These are phyloP conservation scores for Aureobasidium pullulans DNA, from an alignment of 2,329 filamentous ascomycete species.

Conservation along the genomic window DNA sequence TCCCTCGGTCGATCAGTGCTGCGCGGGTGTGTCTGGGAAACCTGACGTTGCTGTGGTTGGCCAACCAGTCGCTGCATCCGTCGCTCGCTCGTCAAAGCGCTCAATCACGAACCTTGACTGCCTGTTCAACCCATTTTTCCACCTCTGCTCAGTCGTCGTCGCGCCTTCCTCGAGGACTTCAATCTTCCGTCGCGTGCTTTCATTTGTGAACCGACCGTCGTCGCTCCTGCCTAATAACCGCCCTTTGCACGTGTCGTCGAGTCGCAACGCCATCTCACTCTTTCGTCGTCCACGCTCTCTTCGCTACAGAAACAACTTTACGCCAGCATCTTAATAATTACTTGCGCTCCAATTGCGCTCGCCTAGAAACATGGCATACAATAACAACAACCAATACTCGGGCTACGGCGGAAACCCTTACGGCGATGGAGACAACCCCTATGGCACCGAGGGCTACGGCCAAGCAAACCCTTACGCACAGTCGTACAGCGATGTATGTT, in stretches of 20 bases:
- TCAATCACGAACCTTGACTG: slow-evolving; percentile 11
- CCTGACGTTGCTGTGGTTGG: neutral
- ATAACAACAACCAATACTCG: slow-evolving; percentile 43
- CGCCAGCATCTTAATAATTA: slow-evolving; percentile 11
- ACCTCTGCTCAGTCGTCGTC: slow-evolving; percentile 5
- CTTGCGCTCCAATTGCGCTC: slow-evolving; percentile 11
- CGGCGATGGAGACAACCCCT: slow-evolving; percentile 49
- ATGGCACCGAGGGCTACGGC: slow-evolving; percentile 37
- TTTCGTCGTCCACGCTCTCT: neutral
- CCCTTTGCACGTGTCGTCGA: slow-evolving; percentile 1
- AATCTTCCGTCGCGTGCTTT: slow-evolving; percentile 1
- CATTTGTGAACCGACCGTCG: slow-evolving; percentile 8
- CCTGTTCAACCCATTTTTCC: slow-evolving; percentile 3
- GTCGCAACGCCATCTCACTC: slow-evolving; percentile 5
- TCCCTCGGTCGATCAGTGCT: neutral
- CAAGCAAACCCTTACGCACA: slow-evolving; percentile 27
- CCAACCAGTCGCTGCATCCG: slow-evolving; percentile 8
- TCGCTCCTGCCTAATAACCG: slow-evolving; percentile 7
- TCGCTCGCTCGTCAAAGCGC: neutral
- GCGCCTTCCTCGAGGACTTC: slow-evolving; percentile 6
- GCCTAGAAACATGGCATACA: slow-evolving; percentile 47
- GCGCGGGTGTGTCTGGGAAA: slow-evolving; percentile 3
- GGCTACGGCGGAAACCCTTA: slow-evolving; percentile 57
- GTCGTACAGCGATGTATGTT: slow-evolving; percentile 5
- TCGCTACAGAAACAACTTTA: neutral